Conservation (phyloP, 202 grass and related monocot genomes). For the Cymbopogon flexuosus region DNA sequence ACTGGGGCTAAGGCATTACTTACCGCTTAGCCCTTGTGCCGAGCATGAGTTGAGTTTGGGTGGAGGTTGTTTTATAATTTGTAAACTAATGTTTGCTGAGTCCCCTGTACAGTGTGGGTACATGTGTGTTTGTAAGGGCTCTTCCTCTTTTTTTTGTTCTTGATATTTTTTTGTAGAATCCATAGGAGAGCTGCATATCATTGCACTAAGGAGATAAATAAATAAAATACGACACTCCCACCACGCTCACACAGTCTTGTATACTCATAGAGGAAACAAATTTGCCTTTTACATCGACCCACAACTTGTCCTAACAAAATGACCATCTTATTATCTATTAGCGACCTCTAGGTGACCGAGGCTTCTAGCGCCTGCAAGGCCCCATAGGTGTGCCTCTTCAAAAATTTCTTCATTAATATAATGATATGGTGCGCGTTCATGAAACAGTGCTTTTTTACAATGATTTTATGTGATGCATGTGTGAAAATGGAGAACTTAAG, state of each 20-base stretch:
- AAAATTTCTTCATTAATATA: not conserved
- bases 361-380: not conserved
- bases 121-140: not conserved
- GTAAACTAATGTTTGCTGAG: too few relatives aligned
- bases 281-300: not conserved
- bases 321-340: not conserved
- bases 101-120: not conserved
- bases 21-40: not conserved
- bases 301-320: not conserved
- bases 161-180: not conserved
- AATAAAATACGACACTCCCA: not conserved
- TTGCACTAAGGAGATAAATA: not conserved
- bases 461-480: not conserved
- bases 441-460: too few relatives aligned
- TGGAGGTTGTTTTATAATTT: not conserved
- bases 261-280: not conserved
- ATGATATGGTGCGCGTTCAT: too few relatives aligned
- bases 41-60: not conserved
- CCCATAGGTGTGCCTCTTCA: not conserved
- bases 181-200: not conserved
- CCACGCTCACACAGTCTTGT: not conserved
- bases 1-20: not conserved
- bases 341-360: not conserved
- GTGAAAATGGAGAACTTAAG: conserved; percentile 3
- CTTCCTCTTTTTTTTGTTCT: not conserved